phyloP scores from a whole-genome alignment of 495 filamentous ascomycete genomes.

The Cladorrhinum samala region DNA sequence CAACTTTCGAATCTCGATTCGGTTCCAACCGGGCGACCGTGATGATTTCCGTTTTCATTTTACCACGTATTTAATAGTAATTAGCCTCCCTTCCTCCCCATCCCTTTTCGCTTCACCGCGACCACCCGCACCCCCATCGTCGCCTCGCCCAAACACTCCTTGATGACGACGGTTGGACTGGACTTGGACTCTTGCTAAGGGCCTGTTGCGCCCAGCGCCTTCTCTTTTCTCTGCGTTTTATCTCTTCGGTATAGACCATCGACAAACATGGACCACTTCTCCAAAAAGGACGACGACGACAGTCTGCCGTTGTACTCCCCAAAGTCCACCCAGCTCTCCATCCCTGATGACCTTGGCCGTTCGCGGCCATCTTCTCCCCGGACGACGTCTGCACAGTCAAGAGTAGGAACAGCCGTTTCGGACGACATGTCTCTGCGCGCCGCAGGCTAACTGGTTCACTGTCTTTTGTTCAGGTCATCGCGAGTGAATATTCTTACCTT shows the following conservation, averaged over 20 bases:
- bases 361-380: constrained; percentile 31
- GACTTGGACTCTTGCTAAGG: constrained; percentile 17
- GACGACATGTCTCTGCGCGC: not conserved
- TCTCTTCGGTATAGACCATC: not conserved
- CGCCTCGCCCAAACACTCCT: too few relatives aligned
- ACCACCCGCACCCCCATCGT: not conserved
- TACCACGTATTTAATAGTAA: not conserved
- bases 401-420: constrained; percentile 22
- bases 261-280: constrained; percentile 26
- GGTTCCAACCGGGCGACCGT: constrained; percentile 3
- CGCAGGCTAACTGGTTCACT: constrained; percentile 6
- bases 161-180: constrained; percentile 21
- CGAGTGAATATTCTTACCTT: constrained; percentile 53
- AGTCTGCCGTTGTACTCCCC: constrained; percentile 31
- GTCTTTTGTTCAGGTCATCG: constrained; percentile 29
- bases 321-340: constrained; percentile 11
- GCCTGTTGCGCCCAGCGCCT: constrained; percentile 18
- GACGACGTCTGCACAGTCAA: constrained; percentile 42
- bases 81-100: not conserved
- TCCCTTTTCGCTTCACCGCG: not conserved
- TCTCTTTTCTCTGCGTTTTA: not conserved
- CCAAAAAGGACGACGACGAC: constrained; percentile 27
- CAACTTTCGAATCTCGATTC: not conserved
- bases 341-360: constrained; percentile 20
- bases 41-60: constrained; percentile 7